Evolutionary conservation across 148 eudicot species (phyloP).

Genomic region (Arctostaphylos glauca): DNA sequence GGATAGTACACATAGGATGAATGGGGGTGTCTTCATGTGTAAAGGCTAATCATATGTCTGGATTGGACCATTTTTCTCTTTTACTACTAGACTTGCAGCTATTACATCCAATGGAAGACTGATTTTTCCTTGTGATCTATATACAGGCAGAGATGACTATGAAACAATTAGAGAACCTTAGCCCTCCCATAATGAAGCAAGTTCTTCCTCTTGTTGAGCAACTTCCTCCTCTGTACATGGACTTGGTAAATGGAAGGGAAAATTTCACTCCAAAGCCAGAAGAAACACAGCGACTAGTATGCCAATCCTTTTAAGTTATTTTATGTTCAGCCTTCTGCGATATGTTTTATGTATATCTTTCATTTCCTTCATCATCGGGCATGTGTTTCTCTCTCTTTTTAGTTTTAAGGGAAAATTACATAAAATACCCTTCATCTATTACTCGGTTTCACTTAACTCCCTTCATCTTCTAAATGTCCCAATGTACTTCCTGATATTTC

Average conservation of each 20-base stretch:
- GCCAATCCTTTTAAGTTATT: slow-evolving; percentile 19
- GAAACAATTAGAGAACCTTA: slow-evolving; percentile 85
- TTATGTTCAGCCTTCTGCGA: neutral
- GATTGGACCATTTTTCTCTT: neutral
- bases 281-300: slow-evolving; percentile 88
- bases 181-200: slow-evolving; percentile 92
- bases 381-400: neutral
- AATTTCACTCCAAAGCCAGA: slow-evolving; percentile 86
- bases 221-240: slow-evolving; percentile 91
- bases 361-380: neutral
- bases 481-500: too few relatives aligned
- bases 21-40: neutral
- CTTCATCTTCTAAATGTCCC: too few relatives aligned
- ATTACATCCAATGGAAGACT: slow-evolving; percentile 12
- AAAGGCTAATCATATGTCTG: neutral
- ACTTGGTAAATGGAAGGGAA: slow-evolving; percentile 88
- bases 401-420: too few relatives aligned
- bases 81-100: neutral
- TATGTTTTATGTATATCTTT: neutral
- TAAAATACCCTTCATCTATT: too few relatives aligned
- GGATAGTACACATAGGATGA: neutral
- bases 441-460: too few relatives aligned
- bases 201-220: slow-evolving; percentile 93
- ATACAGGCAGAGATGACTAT: slow-evolving; percentile 87
- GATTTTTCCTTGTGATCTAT: slow-evolving; percentile 3